Conservation (phyloP, 2,329 filamentous ascomycete species). For the Elsinoe fawcettii region DNA sequence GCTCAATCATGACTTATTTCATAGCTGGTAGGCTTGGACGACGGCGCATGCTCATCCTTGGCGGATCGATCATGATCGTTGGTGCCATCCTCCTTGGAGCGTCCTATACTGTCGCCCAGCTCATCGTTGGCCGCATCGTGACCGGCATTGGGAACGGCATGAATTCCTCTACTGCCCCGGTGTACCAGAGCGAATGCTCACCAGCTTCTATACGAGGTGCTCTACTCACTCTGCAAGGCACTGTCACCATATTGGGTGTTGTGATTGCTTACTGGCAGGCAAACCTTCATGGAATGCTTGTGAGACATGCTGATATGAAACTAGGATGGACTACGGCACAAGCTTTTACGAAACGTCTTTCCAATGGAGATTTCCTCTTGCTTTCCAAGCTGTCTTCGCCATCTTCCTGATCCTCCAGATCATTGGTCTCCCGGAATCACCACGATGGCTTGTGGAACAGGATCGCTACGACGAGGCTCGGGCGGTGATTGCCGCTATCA, state of each 20-base stretch:
- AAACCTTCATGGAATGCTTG: conserved; percentile 29
- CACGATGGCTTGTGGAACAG: conserved; percentile 30
- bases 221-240: conserved; percentile 53
- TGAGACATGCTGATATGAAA: background rate
- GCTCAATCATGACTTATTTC: conserved; percentile 35
- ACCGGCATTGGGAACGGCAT: conserved; percentile 50
- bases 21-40: conserved; percentile 41
- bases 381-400: conserved; percentile 38
- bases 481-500: conserved; percentile 19
- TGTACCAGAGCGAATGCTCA: conserved; percentile 48
- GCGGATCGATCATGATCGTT: conserved; percentile 36
- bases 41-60: conserved; percentile 33
- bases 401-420: conserved; percentile 38
- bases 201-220: conserved; percentile 52
- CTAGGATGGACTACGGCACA: conserved; percentile 42
- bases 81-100: conserved; percentile 34
- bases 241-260: conserved; percentile 45
- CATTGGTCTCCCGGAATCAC: conserved; percentile 39
- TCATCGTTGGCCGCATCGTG: conserved; percentile 46
- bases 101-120: conserved; percentile 37
- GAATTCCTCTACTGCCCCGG: conserved; percentile 49
- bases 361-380: conserved; percentile 33
- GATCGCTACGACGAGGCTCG: conserved; percentile 21
- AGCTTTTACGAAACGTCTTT: conserved; percentile 15
- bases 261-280: conserved; percentile 43